These are phyloP conservation scores for Lumnitzera racemosa DNA, from an alignment of 345 rosid species.

Conservation along the genomic window DNA sequence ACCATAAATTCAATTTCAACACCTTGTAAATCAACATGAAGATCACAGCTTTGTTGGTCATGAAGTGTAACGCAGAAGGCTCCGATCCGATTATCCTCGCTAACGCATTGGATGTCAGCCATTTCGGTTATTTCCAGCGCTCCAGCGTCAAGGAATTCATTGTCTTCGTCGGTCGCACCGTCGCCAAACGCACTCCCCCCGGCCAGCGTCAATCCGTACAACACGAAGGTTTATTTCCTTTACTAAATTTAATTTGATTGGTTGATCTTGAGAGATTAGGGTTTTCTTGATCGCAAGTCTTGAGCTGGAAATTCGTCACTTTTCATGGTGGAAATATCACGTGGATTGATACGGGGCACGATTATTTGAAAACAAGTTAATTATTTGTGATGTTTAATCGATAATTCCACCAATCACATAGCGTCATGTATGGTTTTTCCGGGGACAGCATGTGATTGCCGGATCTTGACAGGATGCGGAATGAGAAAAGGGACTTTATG, in stretches of 20 bases:
- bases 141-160: conserved; percentile 80
- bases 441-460: too few species aligned
- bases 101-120: conserved; percentile 73
- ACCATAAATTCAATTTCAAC: neutral
- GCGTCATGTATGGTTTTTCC: neutral
- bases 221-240: conserved; percentile 56
- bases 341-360: too few species aligned
- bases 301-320: neutral
- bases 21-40: conserved; percentile 35
- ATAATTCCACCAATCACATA: neutral
- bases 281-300: neutral
- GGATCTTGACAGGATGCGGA: too few species aligned
- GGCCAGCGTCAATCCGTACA: conserved; percentile 89
- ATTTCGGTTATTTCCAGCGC: conserved; percentile 85
- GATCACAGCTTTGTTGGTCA: conserved; percentile 83
- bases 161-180: conserved; percentile 85
- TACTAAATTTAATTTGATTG: neutral
- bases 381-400: too few species aligned
- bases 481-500: too few species aligned
- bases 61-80: conserved; percentile 59
- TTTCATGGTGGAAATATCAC: neutral
- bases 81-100: conserved; percentile 64
- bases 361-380: too few species aligned
- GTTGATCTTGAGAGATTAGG: neutral
- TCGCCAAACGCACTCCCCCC: conserved; percentile 80